phyloP scores from a whole-genome alignment of 2,329 filamentous ascomycete genomes.

The Monilinia vaccinii-corymbosi region DNA sequence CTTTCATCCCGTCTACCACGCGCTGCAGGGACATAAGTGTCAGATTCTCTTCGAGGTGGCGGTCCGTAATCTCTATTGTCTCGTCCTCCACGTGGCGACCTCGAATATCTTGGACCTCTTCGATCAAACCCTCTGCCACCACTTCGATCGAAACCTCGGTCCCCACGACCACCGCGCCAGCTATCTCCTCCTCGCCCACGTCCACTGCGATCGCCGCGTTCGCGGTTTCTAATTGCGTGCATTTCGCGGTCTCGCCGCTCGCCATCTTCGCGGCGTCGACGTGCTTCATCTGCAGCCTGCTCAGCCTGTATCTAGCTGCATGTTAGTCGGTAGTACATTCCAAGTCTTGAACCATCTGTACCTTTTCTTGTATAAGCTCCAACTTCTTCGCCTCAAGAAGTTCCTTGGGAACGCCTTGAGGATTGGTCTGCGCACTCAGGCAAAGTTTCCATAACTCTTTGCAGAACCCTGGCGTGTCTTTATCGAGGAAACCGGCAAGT shows the following conservation, averaged over 20 bases:
- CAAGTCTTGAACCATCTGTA: conserved; percentile 32
- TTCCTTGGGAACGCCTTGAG: conserved; percentile 88
- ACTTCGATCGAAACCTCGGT: conserved; percentile 38
- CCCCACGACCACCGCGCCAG: conserved; percentile 39
- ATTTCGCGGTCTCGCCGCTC: conserved; percentile 63
- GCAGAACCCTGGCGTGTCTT: conserved; percentile 81
- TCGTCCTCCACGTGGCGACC: conserved; percentile 33
- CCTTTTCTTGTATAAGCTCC: conserved; percentile 92
- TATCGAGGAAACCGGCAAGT: conserved; percentile 89
- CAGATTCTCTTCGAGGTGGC: conserved; percentile 22
- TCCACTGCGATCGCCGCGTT: conserved; percentile 38
- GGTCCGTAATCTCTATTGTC: conserved; percentile 30
- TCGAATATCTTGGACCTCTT: conserved; percentile 36
- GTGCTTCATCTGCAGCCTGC: conserved; percentile 66
- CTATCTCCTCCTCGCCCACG: conserved; percentile 40
- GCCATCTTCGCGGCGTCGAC: conserved; percentile 61
- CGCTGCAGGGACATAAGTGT: conserved; percentile 29
- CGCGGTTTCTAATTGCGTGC: conserved; percentile 56
- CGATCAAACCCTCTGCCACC: conserved; percentile 33
- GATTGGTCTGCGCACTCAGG: conserved; percentile 78
- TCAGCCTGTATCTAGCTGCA: conserved; percentile 66
- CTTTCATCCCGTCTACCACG: conserved; percentile 26
- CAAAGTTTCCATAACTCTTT: conserved; percentile 90
- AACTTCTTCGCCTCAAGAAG: conserved; percentile 92
- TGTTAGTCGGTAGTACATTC: conserved; percentile 12